Evolutionary conservation across 2,329 filamentous ascomycete genomes (phyloP).

Genomic region (Scytalidium sp.): DNA sequence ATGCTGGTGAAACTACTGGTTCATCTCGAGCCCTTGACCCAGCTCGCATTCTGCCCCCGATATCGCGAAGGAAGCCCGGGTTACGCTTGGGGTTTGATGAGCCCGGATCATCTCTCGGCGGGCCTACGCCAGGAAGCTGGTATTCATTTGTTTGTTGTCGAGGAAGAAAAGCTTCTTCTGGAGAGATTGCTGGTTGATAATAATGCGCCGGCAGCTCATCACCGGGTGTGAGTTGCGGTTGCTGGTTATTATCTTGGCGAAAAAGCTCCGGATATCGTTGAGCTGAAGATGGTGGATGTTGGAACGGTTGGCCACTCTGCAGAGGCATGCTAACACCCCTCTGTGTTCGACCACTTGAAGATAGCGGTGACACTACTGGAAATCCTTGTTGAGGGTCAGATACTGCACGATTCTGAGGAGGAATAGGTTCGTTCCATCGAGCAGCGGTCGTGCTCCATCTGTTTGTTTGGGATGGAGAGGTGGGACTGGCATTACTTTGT

Average conservation of each 20-base stretch:
- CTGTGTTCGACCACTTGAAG: not conserved
- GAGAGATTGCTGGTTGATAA: slow-evolving; percentile 22
- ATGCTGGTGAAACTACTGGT: not conserved
- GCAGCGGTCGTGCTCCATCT: not conserved
- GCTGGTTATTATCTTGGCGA: slow-evolving; percentile 18
- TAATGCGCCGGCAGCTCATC: slow-evolving; percentile 21
- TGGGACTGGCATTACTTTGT: not conserved
- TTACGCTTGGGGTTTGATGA: slow-evolving; percentile 22
- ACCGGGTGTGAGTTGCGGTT: slow-evolving; percentile 15
- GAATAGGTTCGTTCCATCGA: not conserved
- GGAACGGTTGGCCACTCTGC: slow-evolving; percentile 22
- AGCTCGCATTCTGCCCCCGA: slow-evolving; percentile 40
- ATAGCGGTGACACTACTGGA: not conserved
- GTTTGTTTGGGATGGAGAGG: not conserved
- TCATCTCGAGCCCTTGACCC: slow-evolving; percentile 18
- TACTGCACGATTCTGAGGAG: not conserved
- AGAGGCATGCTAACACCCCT: not conserved
- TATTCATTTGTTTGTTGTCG: slow-evolving; percentile 38
- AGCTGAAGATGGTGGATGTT: slow-evolving; percentile 49
- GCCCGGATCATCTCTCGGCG: slow-evolving; percentile 32
- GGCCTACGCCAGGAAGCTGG: slow-evolving; percentile 33
- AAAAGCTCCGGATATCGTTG: slow-evolving; percentile 49
- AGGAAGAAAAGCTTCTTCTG: slow-evolving; percentile 33
- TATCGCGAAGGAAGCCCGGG: slow-evolving; percentile 49
- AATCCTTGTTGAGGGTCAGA: not conserved